These are phyloP conservation scores for Ceratocystis diversiconidia DNA, from an alignment of 2,329 filamentous ascomycete genomes.

Conservation along the genomic window DNA sequence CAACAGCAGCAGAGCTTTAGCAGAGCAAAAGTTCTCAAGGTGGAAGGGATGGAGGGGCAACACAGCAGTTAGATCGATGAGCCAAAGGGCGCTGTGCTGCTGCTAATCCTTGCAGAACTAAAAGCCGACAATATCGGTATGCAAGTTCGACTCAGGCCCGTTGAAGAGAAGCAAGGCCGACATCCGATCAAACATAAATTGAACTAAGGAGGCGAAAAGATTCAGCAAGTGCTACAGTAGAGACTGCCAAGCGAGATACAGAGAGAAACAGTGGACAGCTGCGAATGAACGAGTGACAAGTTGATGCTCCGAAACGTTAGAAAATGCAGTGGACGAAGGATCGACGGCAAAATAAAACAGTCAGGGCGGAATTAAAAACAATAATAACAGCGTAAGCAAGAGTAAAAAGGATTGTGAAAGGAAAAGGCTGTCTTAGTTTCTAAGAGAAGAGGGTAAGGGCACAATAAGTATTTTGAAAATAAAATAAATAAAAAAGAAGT, in stretches of 20 bases:
- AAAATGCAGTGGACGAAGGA: constrained; percentile 1
- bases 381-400: neutral
- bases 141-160: neutral
- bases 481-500: neutral
- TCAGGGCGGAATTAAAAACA: neutral
- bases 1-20: neutral
- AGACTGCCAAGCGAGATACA: neutral
- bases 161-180: neutral
- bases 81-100: neutral
- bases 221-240: neutral
- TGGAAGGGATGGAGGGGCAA: constrained; percentile 1
- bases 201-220: neutral
- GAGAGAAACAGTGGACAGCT: neutral
- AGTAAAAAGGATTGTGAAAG: neutral
- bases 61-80: neutral
- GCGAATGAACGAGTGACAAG: neutral
- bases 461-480: neutral
- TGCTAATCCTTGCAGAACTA: neutral
- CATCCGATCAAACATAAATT: neutral
- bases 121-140: neutral
- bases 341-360: constrained; percentile 4
- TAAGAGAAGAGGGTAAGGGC: neutral
- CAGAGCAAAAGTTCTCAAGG: neutral
- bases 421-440: neutral
- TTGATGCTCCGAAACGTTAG: neutral